These are phyloP conservation scores for Lactarius psammicola DNA, from an alignment of 768 basidiomycete species.

Conservation along the genomic window DNA sequence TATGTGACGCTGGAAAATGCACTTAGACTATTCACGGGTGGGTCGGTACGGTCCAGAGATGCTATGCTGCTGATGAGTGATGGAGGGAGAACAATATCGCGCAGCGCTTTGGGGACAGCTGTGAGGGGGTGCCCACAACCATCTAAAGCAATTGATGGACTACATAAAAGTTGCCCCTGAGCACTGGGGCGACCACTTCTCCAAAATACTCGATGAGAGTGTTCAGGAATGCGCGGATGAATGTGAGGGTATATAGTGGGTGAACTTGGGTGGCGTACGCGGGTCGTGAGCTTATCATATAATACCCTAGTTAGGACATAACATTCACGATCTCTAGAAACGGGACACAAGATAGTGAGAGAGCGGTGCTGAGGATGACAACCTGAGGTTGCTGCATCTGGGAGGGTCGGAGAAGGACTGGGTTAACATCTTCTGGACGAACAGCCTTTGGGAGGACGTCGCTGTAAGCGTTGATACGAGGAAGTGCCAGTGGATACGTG, in stretches of 20 bases:
- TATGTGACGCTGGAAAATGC: constrained; percentile 91
- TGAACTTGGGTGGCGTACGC: constrained; percentile 57
- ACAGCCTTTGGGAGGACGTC: constrained; percentile 60
- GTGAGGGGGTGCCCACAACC: constrained; percentile 90
- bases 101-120: constrained; percentile 83
- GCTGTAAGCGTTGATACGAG: constrained; percentile 85
- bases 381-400: constrained; percentile 63
- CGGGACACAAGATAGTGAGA: constrained; percentile 73
- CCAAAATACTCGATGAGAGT: constrained; percentile 88
- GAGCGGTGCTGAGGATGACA: constrained; percentile 81
- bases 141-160: constrained; percentile 95
- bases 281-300: constrained; percentile 1
- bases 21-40: constrained; percentile 30
- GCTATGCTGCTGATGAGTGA: constrained; percentile 61
- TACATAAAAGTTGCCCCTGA: constrained; percentile 92
- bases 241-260: constrained; percentile 85
- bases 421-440: constrained; percentile 59
- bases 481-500: constrained; percentile 75
- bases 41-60: constrained; percentile 42
- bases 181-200: constrained; percentile 68
- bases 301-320: too few species aligned
- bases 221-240: constrained; percentile 80
- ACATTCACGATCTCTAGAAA: constrained; percentile 77
- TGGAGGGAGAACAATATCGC: constrained; percentile 92
- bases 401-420: constrained; percentile 62